Percentiles rank a stretch among this genome's conserved stretches.
Conservation (phyloP, 495 filamentous ascomycete species). For the Penicillium soppii region DNA sequence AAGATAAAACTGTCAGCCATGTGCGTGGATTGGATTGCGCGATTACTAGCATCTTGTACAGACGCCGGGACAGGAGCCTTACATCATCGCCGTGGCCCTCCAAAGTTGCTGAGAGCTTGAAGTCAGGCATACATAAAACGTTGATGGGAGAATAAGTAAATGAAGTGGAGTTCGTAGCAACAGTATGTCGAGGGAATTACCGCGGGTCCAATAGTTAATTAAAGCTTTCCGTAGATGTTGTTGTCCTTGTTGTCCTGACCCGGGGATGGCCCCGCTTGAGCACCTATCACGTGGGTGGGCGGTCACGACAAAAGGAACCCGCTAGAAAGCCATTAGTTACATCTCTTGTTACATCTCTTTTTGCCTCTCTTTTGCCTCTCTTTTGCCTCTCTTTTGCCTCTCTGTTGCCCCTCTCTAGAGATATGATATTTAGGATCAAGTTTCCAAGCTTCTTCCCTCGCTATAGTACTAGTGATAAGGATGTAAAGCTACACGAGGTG, state of each 20-base stretch:
- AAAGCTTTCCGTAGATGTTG: constrained; percentile 14
- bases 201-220: constrained; percentile 7
- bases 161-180: background rate
- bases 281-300: constrained; percentile 41
- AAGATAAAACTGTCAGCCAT: constrained; percentile 15
- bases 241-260: constrained; percentile 30
- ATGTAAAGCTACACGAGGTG: no score
- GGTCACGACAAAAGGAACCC: constrained; percentile 29
- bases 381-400: no score
- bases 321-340: constrained; percentile 26
- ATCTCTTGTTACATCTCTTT: no score
- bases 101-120: constrained; percentile 80
- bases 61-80: constrained; percentile 35
- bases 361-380: no score
- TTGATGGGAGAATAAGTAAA: background rate
- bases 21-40: constrained; percentile 8
- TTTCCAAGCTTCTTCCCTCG: no score
- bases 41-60: constrained; percentile 9
- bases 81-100: constrained; percentile 83
- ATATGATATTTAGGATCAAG: no score
- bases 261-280: constrained; percentile 25
- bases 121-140: constrained; percentile 57
- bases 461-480: no score
- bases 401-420: no score
- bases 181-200: background rate